Evolutionary conservation across 768 basidiomycete species (phyloP), one percentile per base, ranked within the genome.

Genomic region (Lenzites betulinus): DNA sequence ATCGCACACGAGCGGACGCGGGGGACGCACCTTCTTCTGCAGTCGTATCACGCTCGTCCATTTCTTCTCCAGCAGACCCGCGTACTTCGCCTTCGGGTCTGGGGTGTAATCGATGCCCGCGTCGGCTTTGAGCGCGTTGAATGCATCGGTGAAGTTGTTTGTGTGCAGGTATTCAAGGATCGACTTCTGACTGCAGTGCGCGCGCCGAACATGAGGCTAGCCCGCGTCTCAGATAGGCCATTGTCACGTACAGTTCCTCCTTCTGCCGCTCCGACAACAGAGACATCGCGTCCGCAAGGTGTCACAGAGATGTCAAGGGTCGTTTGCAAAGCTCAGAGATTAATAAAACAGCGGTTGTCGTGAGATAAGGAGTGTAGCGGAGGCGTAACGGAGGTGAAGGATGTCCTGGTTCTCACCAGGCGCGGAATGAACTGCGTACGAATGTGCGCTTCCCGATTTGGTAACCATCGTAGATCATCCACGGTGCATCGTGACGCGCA

Each of bases 31-130:
- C 87, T 95, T 96, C 82, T 95, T 93, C 79, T 98, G 95, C 72
- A 98, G 75, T 65, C 95, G 83, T 59, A 98, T 95, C 35, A 97
- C 93, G 70, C 90, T 92, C 50, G 93, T 96, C 95, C 95, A 98
- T 75, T 98, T 98, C 87, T 96, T 96, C 79, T 93, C 95, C 61
- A 98, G 76, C 58, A 98, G 76, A 1, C 94, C 95, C 1, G 87
- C 86, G 68, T 87, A 89, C 72, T 92, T 90, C 51, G 92, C 86
- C 71, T 91, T 93, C 23, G 92, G 86, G 78, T 96, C 94, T 16
- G 90, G 91, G 3, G 81, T 79, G 71, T 89, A 91, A 60, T 87
- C 84, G 26, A 81, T 70, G 57, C 81, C 79, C 33, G 80, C 74
- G 60, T 86, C 83, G 42, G 77, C 70, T 69, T 82, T 84, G 62